Base-by-base conservation (phyloP, 345 rosid species). In the Laguncularia racemosa region DNA sequence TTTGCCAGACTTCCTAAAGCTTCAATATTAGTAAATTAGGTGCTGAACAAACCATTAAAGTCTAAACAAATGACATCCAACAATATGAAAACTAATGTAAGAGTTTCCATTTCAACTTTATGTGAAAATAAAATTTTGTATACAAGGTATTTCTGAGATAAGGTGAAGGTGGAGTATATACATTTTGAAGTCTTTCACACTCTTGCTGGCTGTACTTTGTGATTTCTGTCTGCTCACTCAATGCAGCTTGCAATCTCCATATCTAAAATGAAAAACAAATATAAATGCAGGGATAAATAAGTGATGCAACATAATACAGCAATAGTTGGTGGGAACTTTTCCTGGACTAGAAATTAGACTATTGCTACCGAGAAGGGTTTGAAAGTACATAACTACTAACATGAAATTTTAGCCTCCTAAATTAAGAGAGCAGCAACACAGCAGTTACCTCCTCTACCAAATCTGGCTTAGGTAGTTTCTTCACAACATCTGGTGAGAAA, bases 131-230 rank as follows among this genome's bases (percentile, higher is more conserved):
- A 33, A 6, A 9, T 33, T 33, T 33, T 33, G 28, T 23, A 23
- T 6, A 23, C 28, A 33, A 33, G 40, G 1, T 33, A 33, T 1
- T 6, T 33, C 7, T 4, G 50, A 33, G 40, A 6, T 12, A 43
- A 43, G 33, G 46, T 28, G 12, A 14, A 43, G 43, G 48, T 16
- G 47, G 46, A 57, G 55, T 40, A 21, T 10, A 44, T 84, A 91
- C 98, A 62, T 86, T 81, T 76, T 81, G 96, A 69, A 88, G 95
- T 63, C 76, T 76, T 64, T 86, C 95, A n/a, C 47, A 86, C 74
- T 88, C 95, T 63, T 88, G 88, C 73, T 86, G 87, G 71, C 92
- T 84, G 65, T 45, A 72, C 67, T 52, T 67, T 40, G 95, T 81
- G 59, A 86, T 73, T 67, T 88, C 92, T 19, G 85, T 79, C 78